phyloP scores from a whole-genome alignment of 352 stramenopile genomes.

The Peronospora destructor region DNA sequence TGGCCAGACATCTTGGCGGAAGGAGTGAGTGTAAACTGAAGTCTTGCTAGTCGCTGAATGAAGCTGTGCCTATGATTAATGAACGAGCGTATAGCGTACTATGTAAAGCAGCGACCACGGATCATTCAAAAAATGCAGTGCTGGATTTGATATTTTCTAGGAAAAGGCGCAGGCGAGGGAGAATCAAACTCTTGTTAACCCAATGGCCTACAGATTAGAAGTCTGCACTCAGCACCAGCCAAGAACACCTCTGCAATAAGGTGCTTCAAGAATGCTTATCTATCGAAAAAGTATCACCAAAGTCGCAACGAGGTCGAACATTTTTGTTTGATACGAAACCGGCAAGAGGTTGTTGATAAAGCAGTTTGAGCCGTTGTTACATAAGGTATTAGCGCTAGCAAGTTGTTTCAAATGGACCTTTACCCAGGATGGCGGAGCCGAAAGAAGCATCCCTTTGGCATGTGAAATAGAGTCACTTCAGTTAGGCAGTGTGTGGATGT shows the following conservation, averaged over 20 bases:
- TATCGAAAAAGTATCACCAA: too few relatives aligned
- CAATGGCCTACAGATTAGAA: conserved; percentile 91
- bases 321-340: too few relatives aligned
- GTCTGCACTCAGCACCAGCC: conserved; percentile 88
- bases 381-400: too few relatives aligned
- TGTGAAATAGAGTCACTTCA: too few relatives aligned
- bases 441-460: too few relatives aligned
- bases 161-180: conserved; percentile 82
- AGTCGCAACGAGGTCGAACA: too few relatives aligned
- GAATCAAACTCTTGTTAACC: conserved; percentile 88
- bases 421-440: too few relatives aligned
- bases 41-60: conserved; percentile 27
- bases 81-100: conserved; percentile 7
- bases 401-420: too few relatives aligned
- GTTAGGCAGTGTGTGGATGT: too few relatives aligned
- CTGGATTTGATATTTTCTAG: not conserved
- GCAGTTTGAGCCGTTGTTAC: too few relatives aligned
- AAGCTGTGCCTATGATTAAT: conserved; percentile 13
- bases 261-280: too few relatives aligned
- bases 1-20: conserved; percentile 36
- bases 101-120: conserved; percentile 8
- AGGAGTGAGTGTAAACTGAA: not conserved
- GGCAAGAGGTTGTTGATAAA: too few relatives aligned
- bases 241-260: conserved; percentile 71
- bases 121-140: conserved; percentile 22